phyloP scores from a whole-genome alignment of 1,284 basidiomycete species.

The Trichosporon sp. region DNA sequence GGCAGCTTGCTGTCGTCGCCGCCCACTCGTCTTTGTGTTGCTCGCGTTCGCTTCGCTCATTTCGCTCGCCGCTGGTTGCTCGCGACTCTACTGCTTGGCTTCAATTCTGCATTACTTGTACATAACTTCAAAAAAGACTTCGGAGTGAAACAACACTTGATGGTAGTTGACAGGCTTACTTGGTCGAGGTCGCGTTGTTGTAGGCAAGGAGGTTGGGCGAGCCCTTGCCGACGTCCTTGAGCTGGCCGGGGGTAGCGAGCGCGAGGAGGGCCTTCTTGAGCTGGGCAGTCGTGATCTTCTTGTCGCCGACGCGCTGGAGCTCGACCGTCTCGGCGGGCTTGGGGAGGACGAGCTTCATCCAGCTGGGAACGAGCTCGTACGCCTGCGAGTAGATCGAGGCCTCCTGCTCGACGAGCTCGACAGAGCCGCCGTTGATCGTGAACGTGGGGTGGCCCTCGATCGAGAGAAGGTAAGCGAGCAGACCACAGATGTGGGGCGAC shows the following conservation, averaged over 20 bases:
- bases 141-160: constrained; percentile 16
- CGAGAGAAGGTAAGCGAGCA: constrained; percentile 81
- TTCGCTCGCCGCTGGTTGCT: neutral
- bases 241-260: constrained; percentile 64
- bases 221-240: constrained; percentile 58
- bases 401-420: constrained; percentile 54
- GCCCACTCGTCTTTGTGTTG: neutral
- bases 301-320: constrained; percentile 39
- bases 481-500: constrained; percentile 65
- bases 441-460: constrained; percentile 70
- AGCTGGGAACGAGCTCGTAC: constrained; percentile 52
- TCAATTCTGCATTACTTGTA: constrained; percentile 19
- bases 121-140: constrained; percentile 17
- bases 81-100: neutral
- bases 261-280: constrained; percentile 73
- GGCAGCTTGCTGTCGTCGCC: neutral
- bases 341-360: constrained; percentile 50
- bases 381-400: constrained; percentile 59
- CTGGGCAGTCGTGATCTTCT: constrained; percentile 64
- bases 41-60: neutral
- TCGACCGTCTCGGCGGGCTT: constrained; percentile 43
- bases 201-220: constrained; percentile 75
- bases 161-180: neutral
- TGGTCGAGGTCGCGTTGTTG: constrained; percentile 71
- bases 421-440: constrained; percentile 39